Evolutionary conservation across 345 rosid genomes (phyloP), one percentile per base, ranked within the genome.

Genomic region (Hypericum androsaemum): DNA sequence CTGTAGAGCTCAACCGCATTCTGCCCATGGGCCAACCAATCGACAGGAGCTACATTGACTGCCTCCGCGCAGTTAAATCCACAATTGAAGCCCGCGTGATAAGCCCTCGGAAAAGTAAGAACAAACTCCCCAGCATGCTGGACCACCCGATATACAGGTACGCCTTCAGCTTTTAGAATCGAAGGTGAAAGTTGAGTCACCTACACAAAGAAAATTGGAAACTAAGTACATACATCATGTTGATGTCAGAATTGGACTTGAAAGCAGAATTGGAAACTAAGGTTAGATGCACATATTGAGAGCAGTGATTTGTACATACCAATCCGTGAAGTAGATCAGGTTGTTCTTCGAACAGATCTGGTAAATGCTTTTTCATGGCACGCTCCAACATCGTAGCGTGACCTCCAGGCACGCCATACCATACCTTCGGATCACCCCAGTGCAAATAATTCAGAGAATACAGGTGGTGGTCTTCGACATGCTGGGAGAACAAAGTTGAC

Each of bases 31-130:
- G 62, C 72, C 37, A 92, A 68, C 98, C 98, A 92, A 77, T 92
- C 98, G 72, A 88, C 83, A 28, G 98, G 98, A 47, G 98, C 98
- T 53, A 88, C 98, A 75, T 92, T 92, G 37, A 92, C 98, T 32
- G 98, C 98, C 71, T 92, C 98, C 0, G 98, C 98, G 68, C 96
- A 92, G 82, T 92, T 92, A 77, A 92, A 92, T 35, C 98, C 98
- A 63, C 94, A 88, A 60, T 92, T 92, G 58, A 92, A 92, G 57
- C 98, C 98, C 17, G 98, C 68, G 60, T 92, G 98, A 62, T 92
- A 92, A 55, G 95, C 98, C 69, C 89, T 84, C 15, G 98, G 95
- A 57, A 92, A 92, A 61, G 96, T 92, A 17, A 92, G 74, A 59
- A 92, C 81, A 59, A 84, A 92, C 71, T 92, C 98, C 66, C 98